Conservation (phyloP, 805 yeast genomes). For the Debaryomyces hansenii region DNA sequence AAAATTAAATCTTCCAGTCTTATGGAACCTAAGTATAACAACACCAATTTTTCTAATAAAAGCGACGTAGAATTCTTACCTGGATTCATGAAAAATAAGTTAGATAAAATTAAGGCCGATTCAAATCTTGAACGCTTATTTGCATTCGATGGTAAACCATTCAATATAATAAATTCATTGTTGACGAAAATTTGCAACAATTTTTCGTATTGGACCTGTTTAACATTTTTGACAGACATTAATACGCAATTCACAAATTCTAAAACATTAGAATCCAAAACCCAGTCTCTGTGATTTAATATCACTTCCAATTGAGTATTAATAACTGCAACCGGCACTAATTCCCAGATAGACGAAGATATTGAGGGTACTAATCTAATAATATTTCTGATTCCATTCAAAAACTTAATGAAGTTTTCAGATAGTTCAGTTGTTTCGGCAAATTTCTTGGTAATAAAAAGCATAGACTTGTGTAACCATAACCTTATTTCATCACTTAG, state of each 20-base stretch:
- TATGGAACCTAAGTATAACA: conserved; percentile 63
- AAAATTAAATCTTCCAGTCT: conserved; percentile 62
- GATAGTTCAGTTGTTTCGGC: conserved; percentile 47
- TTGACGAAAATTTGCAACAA: conserved; percentile 64
- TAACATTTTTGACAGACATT: conserved; percentile 30
- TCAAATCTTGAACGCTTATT: conserved; percentile 34
- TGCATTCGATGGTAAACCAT: conserved; percentile 17
- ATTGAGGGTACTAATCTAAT: conserved; percentile 8
- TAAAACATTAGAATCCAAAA: conserved; percentile 39
- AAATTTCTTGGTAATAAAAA: conserved; percentile 63
- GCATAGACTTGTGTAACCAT: conserved; percentile 60
- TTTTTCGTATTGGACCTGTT: conserved; percentile 44
- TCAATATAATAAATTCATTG: conserved; percentile 44
- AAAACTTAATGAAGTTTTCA: conserved; percentile 30
- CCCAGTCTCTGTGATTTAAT: conserved; percentile 48
- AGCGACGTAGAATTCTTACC: conserved; percentile 44
- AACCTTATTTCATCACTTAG: conserved; percentile 19
- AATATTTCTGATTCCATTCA: conserved; percentile 18
- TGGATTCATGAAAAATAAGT: conserved; percentile 50
- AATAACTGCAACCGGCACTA: conserved; percentile 46
- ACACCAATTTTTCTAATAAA: conserved; percentile 47
- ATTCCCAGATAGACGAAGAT: conserved; percentile 14
- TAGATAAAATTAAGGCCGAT: conserved; percentile 47
- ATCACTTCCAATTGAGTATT: conserved; percentile 69
- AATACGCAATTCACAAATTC: conserved; percentile 45